Conservation (phyloP, 1,139 yeast species). For the Nakaseomyces sp. region DNA sequence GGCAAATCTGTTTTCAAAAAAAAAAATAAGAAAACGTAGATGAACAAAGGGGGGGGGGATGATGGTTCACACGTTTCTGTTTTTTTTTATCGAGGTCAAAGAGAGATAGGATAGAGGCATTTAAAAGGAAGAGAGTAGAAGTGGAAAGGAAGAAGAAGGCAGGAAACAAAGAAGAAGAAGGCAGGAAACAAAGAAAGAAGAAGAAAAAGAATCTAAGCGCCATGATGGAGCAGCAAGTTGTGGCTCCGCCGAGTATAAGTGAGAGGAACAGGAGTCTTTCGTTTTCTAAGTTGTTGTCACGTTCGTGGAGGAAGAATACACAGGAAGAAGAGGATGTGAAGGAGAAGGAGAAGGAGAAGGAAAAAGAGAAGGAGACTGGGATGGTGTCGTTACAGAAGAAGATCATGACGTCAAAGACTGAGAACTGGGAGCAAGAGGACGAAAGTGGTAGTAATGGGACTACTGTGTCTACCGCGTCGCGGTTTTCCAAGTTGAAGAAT, state of each 20-base stretch:
- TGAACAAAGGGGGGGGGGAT: no score
- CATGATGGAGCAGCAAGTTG: slow-evolving; percentile 3
- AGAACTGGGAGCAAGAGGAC: slow-evolving; percentile 1
- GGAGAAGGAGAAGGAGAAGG: neutral
- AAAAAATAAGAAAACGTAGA: no score
- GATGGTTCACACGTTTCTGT: no score
- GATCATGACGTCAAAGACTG: slow-evolving; percentile 5
- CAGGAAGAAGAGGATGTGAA: slow-evolving; percentile 1
- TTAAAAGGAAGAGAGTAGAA: no score
- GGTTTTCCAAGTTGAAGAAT: slow-evolving; percentile 18
- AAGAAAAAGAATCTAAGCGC: neutral
- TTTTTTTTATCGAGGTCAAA: no score
- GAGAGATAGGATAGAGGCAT: no score
- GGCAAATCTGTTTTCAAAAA: no score
- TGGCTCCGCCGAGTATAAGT: slow-evolving; percentile 8
- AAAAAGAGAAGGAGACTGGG: neutral
- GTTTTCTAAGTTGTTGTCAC: slow-evolving; percentile 24
- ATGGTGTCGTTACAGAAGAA: slow-evolving; percentile 4
- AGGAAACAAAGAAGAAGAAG: no score
- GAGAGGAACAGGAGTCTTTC: slow-evolving; percentile 26
- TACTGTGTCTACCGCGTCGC: slow-evolving; percentile 11
- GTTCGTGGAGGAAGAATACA: slow-evolving; percentile 21
- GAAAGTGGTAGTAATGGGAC: slow-evolving; percentile 3
- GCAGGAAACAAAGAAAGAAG: no score
- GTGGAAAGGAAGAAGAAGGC: no score